Conservation (phyloP, 2,329 filamentous ascomycete species). For the Aureobasidium sp. region DNA sequence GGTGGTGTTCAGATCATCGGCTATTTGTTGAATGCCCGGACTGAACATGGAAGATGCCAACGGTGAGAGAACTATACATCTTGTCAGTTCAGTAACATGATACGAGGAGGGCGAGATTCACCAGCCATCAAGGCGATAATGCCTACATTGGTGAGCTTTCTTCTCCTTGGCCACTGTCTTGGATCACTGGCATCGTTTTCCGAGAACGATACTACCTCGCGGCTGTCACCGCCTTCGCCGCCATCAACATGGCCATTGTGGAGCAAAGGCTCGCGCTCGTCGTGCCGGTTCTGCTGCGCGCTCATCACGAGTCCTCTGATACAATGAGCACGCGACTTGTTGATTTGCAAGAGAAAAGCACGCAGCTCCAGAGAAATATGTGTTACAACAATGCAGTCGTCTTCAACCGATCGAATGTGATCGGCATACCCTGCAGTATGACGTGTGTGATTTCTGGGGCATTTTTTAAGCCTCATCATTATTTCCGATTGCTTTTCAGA, state of each 20-base stretch:
- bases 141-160: constrained; percentile 44
- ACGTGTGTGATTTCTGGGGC: constrained; percentile 2
- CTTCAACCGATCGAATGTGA: neutral
- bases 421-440: constrained; percentile 11
- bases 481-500: too few species aligned
- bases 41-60: constrained; percentile 47
- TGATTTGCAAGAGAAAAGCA: constrained; percentile 3
- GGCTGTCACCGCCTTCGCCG: constrained; percentile 29
- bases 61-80: constrained; percentile 37
- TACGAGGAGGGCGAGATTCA: constrained; percentile 21
- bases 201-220: constrained; percentile 28
- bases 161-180: constrained; percentile 38
- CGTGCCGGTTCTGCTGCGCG: constrained; percentile 9
- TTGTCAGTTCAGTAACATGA: neutral
- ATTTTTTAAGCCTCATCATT: constrained; percentile 9
- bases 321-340: neutral
- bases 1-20: constrained; percentile 38
- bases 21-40: constrained; percentile 45
- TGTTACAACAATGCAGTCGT: neutral
- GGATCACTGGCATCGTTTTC: constrained; percentile 39
- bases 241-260: constrained; percentile 30
- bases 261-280: constrained; percentile 37
- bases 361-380: neutral
- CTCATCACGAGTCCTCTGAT: constrained; percentile 8
- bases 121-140: constrained; percentile 46